Conservation (phyloP, 352 stramenopile genomes). For the Halophytophthora batemanensis region DNA sequence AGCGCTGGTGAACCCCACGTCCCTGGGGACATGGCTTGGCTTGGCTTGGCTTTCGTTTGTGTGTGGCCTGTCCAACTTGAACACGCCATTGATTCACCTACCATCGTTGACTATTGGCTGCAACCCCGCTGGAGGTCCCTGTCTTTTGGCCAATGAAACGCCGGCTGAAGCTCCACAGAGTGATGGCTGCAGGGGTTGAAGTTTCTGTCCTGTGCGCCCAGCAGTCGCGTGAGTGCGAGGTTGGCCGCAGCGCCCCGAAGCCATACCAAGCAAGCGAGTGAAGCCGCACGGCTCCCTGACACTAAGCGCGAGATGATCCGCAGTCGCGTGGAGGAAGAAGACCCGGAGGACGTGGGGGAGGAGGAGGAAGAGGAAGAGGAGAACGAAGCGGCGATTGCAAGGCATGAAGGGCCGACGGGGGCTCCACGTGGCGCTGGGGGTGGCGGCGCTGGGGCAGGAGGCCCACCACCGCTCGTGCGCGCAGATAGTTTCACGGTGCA, state of each 20-base stretch:
- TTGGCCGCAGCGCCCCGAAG: background rate
- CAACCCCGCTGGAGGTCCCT: too few species aligned
- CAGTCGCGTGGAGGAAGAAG: conserved; percentile 23
- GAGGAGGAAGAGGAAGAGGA: conserved; percentile 19
- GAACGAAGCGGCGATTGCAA: conserved; percentile 1
- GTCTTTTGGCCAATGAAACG: too few species aligned
- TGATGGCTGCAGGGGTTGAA: too few species aligned
- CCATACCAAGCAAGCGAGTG: too few species aligned
- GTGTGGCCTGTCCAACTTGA: too few species aligned
- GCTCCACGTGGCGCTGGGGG: background rate
- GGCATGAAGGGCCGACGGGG: background rate
- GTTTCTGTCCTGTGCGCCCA: too few species aligned
- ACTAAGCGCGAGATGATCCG: conserved; percentile 14
- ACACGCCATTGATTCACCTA: too few species aligned
- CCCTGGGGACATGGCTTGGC: too few species aligned
- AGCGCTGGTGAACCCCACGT: too few species aligned
- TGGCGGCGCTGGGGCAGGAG: background rate
- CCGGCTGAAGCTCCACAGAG: too few species aligned
- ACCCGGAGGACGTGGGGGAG: conserved; percentile 17
- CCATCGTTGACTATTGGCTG: too few species aligned
- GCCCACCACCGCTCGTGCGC: background rate
- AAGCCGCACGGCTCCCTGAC: background rate
- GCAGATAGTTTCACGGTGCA: conserved; percentile 1
- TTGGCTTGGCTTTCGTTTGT: too few species aligned
- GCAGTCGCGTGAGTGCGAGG: background rate